Evolutionary conservation across 345 rosid species (phyloP).

Genomic region (Punica granatum): DNA sequence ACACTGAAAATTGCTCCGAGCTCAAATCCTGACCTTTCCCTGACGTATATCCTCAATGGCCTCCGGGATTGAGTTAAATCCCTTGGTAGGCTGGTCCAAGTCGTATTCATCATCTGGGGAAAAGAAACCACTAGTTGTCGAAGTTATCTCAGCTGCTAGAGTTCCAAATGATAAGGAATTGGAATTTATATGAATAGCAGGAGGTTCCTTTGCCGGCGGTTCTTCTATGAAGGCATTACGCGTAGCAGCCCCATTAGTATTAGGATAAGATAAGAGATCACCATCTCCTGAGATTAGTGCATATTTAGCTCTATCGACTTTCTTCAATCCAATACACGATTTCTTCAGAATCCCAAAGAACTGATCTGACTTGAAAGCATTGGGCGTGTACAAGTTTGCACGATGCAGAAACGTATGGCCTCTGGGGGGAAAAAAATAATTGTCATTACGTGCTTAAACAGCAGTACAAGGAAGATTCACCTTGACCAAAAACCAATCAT

Average conservation of each 20-base stretch:
- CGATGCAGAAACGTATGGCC: background rate
- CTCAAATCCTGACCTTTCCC: conserved; percentile 47
- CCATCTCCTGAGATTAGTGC: conserved; percentile 47
- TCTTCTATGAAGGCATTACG: conserved; percentile 10
- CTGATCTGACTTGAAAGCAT: background rate
- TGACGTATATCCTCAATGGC: conserved; percentile 71
- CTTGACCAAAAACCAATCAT: background rate
- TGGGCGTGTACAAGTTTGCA: background rate
- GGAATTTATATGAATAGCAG: conserved; percentile 30
- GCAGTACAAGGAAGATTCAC: background rate
- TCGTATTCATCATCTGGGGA: conserved; percentile 49
- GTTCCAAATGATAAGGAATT: conserved; percentile 28
- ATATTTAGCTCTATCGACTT: conserved; percentile 25
- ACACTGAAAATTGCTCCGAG: background rate
- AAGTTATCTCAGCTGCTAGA: conserved; percentile 32
- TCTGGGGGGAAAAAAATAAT: background rate
- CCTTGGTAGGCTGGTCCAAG: conserved; percentile 52
- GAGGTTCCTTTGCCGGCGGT: background rate
- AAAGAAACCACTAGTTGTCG: conserved; percentile 23
- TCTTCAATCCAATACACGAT: background rate
- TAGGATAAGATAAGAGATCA: conserved; percentile 29
- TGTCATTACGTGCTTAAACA: background rate
- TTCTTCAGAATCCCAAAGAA: conserved; percentile 1
- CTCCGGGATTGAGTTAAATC: conserved; percentile 59
- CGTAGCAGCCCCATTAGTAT: conserved; percentile 23